A percentile compares a stretch with the other conserved stretches of the same genome.
Evolutionary conservation across 352 stramenopile genomes (phyloP).

Genomic region (Plasmopara muralis): DNA sequence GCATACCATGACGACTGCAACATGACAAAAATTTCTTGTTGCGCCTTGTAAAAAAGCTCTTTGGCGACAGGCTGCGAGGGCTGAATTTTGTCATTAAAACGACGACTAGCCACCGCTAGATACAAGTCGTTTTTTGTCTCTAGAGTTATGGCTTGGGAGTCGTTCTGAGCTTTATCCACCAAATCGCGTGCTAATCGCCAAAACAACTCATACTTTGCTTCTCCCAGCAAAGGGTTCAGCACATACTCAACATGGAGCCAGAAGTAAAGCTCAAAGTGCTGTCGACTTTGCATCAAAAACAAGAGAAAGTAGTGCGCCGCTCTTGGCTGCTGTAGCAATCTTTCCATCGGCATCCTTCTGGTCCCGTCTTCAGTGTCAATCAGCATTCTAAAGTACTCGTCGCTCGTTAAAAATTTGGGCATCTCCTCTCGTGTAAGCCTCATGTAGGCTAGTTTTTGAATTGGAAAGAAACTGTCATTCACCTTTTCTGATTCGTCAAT

Average conservation of each 20-base stretch:
- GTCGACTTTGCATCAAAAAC: slow-evolving; percentile 81
- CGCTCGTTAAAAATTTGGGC: slow-evolving; percentile 77
- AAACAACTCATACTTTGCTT: slow-evolving; percentile 43
- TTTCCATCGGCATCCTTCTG: slow-evolving; percentile 71
- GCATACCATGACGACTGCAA: slow-evolving; percentile 75
- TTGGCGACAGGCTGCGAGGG: slow-evolving; percentile 34
- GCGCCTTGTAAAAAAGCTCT: slow-evolving; percentile 51
- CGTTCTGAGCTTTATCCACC: slow-evolving; percentile 64
- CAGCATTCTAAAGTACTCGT: slow-evolving; percentile 81
- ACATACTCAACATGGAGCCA: slow-evolving; percentile 86
- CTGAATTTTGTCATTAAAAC: slow-evolving; percentile 38
- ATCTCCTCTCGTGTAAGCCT: slow-evolving; percentile 73
- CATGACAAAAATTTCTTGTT: slow-evolving; percentile 81
- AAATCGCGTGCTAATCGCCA: slow-evolving; percentile 63
- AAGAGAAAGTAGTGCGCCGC: slow-evolving; percentile 83
- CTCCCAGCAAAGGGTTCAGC: slow-evolving; percentile 59
- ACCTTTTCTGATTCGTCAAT: slow-evolving; percentile 45
- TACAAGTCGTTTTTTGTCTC: slow-evolving; percentile 68
- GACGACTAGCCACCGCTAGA: slow-evolving; percentile 32
- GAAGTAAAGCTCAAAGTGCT: slow-evolving; percentile 86
- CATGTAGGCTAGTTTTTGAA: slow-evolving; percentile 84
- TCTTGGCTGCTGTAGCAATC: slow-evolving; percentile 66
- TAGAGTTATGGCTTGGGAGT: slow-evolving; percentile 73
- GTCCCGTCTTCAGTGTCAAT: slow-evolving; percentile 74
- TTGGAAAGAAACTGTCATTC: slow-evolving; percentile 72